phyloP scores from a whole-genome alignment of 139 green algal species.

The Nannochloris sp. region DNA sequence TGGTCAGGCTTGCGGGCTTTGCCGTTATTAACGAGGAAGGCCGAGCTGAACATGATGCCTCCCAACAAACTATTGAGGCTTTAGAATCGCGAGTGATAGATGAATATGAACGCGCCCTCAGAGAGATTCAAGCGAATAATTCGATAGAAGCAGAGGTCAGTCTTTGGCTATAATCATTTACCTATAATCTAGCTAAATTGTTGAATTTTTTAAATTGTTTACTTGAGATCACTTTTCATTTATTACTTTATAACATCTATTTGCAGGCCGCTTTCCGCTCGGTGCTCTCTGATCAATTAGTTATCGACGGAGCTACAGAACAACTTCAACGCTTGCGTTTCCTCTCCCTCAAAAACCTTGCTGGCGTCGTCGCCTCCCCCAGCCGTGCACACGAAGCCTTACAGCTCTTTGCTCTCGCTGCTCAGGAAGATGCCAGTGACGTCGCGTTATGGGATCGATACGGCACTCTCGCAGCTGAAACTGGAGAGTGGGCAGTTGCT shows the following conservation, averaged over 20 bases:
- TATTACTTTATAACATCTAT: too few relatives aligned
- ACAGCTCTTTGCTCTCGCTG: slow-evolving; percentile 2
- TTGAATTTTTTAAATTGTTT: too few relatives aligned
- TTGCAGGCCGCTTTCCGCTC: slow-evolving; percentile 7
- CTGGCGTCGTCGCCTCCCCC: not conserved
- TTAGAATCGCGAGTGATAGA: slow-evolving; percentile 7
- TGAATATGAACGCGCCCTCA: slow-evolving; percentile 7
- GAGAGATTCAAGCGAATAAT: not conserved
- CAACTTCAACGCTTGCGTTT: slow-evolving; percentile 19
- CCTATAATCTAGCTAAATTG: too few relatives aligned
- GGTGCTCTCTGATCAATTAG: slow-evolving; percentile 7
- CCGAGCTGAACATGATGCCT: not conserved
- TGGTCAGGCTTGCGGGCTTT: slow-evolving; percentile 15
- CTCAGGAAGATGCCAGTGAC: slow-evolving; percentile 1
- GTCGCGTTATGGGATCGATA: slow-evolving; percentile 13
- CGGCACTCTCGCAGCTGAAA: slow-evolving; percentile 14
- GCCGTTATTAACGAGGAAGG: slow-evolving; percentile 8
- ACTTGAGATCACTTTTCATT: not conserved
- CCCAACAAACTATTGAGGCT: slow-evolving; percentile 10
- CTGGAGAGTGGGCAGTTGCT: slow-evolving; percentile 9
- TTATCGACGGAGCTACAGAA: slow-evolving; percentile 10
- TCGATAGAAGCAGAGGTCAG: slow-evolving; percentile 12
- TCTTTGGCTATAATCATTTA: not conserved
- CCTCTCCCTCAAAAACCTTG: slow-evolving; percentile 20
- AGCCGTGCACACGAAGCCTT: slow-evolving; percentile 1